Percentiles rank a stretch among this genome's conserved stretches.
These are phyloP conservation scores for Microbotryum silenes-acaulis DNA, from an alignment of 1,284 basidiomycete species.

Conservation along the genomic window DNA sequence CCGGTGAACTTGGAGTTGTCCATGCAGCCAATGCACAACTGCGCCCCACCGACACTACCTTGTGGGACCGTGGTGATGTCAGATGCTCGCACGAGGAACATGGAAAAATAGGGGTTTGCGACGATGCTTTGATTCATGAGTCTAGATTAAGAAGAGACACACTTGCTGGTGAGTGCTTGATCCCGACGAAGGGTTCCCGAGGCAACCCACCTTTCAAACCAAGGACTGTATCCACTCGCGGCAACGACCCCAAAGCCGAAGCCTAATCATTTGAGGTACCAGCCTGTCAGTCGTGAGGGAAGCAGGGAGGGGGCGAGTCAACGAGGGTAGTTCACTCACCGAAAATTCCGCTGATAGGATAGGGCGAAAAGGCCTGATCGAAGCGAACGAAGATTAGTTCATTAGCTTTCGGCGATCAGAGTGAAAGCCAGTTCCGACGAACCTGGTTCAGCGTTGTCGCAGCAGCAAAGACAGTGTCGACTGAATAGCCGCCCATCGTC, in stretches of 20 bases:
- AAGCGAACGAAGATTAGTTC: too few relatives aligned
- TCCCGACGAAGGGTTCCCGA: too few relatives aligned
- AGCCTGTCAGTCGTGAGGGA: too few relatives aligned
- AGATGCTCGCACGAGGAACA: neutral
- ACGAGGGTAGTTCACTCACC: too few relatives aligned
- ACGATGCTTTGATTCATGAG: neutral
- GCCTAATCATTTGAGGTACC: neutral
- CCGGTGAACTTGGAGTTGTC: conserved; percentile 2
- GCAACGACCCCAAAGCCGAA: conserved; percentile 13
- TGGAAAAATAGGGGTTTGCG: neutral
- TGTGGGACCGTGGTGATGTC: neutral
- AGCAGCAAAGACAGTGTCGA: conserved; percentile 16
- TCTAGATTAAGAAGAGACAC: neutral
- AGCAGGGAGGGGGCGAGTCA: too few relatives aligned
- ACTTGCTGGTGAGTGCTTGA: neutral
- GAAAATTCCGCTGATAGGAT: conserved; percentile 15
- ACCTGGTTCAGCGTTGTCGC: conserved; percentile 12
- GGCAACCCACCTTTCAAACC: neutral
- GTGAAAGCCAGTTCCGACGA: neutral
- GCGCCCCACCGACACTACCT: neutral
- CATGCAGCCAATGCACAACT: conserved; percentile 2
- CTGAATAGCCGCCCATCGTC: conserved; percentile 11
- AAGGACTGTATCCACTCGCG: neutral
- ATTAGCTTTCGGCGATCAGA: neutral
- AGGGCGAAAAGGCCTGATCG: conserved; percentile 10